Evolutionary conservation across 1,139 yeast species (phyloP), one percentile per base, ranked within the genome.

Genomic region (Magnusiomyces paraingens): DNA sequence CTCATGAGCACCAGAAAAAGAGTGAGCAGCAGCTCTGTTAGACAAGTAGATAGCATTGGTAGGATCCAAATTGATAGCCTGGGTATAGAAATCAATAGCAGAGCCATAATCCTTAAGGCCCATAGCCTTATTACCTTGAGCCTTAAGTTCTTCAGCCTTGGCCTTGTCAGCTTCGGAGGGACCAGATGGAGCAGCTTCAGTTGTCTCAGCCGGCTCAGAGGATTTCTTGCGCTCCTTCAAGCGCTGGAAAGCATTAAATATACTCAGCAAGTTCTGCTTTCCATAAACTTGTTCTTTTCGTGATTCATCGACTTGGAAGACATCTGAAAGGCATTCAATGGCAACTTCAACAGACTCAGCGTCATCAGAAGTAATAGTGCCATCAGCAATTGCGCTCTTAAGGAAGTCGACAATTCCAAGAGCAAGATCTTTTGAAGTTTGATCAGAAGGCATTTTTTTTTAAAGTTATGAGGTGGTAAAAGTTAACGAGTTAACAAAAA

Each of bases 1-100:
- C 17, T 81, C 85, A 66, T 87, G 93, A 58, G 88, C 76, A 57
- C 83, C 79, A 47, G 80, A 68, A 8, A 96, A 88, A 17, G 96
- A 87, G 70, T 86, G 83, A 4, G 99, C 99, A 50, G 99, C 99
- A 17, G 99, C 98, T 68, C 99, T 82, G 74, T 93, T 93, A 39
- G 98, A 90, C 59, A 80, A 81, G 72, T 85, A 94, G 29, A 94
- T 87, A 15, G 90, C 91, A 68, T 90, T 90, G 15, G 78, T 69
- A 52, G 89, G 81, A 59, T 84, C 79, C 54, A 85, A 71, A 36
- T 73, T 82, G 59, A 91, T 82, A n/a, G 99, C 98, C 57, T 80
- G 81, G 11, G 95, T 79, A 71, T 93, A 93, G 62, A 85, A 82
- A 26, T 75, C 77, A 57, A 90, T 77, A 14, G 99, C 98, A 39